A percentile compares a stretch with the other conserved stretches of the same genome.
These are phyloP conservation scores for Straminergon stramineum DNA, from an alignment of 225 moss, liverwort and hornwort species.

Conservation along the genomic window DNA sequence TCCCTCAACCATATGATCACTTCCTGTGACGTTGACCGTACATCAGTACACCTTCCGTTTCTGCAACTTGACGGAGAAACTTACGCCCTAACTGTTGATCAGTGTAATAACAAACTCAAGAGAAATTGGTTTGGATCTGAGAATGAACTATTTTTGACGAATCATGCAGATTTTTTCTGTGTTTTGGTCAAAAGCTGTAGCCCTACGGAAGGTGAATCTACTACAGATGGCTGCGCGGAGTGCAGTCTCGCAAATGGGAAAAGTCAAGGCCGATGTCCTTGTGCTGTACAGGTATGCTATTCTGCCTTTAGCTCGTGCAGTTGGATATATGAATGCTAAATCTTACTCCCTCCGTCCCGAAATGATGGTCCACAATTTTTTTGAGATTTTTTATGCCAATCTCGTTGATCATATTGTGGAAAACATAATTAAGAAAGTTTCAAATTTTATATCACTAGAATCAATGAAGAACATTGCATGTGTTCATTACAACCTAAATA, in stretches of 20 bases:
- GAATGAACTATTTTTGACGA: not conserved
- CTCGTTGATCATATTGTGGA: too few relatives aligned
- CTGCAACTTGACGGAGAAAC: not conserved
- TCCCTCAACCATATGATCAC: not conserved
- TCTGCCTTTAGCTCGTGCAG: not conserved
- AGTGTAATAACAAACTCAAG: not conserved
- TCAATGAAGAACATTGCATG: too few relatives aligned
- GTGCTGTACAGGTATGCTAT: constrained; percentile 30
- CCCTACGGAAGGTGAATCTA: constrained; percentile 22
- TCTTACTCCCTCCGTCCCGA: not conserved
- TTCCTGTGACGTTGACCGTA: not conserved
- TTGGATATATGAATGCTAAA: not conserved
- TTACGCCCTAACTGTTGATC: not conserved
- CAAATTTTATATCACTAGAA: too few relatives aligned
- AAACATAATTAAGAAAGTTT: too few relatives aligned
- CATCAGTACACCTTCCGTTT: not conserved
- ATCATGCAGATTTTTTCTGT: constrained; percentile 23
- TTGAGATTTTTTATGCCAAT: too few relatives aligned
- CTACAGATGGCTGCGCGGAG: constrained; percentile 25
- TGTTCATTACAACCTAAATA: too few relatives aligned
- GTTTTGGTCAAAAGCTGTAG: constrained; percentile 27
- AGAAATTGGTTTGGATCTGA: not conserved
- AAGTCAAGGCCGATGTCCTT: constrained; percentile 32
- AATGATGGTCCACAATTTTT: too few relatives aligned
- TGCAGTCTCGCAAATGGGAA: constrained; percentile 20